Evolutionary conservation across 1,139 yeast genomes (phyloP), one percentile per base, ranked within the genome.

Genomic region (Kodamaea alishanica): DNA sequence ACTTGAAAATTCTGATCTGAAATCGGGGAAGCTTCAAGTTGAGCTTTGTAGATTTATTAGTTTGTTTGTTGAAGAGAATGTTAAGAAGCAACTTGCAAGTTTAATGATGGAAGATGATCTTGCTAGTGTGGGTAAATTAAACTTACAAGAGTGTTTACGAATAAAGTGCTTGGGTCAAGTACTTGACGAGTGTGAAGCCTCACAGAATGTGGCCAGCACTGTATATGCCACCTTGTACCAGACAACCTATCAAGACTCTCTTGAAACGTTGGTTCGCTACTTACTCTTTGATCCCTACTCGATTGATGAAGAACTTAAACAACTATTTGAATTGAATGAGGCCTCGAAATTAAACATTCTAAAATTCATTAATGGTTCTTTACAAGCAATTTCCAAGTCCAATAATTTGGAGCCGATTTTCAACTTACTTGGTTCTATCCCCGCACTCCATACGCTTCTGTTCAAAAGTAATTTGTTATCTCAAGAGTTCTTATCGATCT

Each of bases 201-300:
- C 35, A 11, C 26, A 26, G 22, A 35, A 35, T 9, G 35, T 27
- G 7, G 25, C 35, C 10, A 39, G 50, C 20, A 27, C 24, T 2
- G 37, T 56, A 2, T 62, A 51, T 44, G 45, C 45, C 11, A 32
- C 42, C 6, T 39, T 64, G 10, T 59, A 54, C 33, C 50, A 52
- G n/a, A 47, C 59, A 2, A 32, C 46, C 7, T 58, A 58, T 40
- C 43, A 47, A 4, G 44, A 50, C 22, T 43, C 60, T 3, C 63
- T 72, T 65, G 71, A 67, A 38, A 51, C 61, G 26, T 50, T 75
- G 24, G 41, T 75, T 1, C 54, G 63, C 2, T 77, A 69, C 45
- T 50, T 70, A 6, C 48, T 68, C 24, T 58, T 65, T 35, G 84
- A 79, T 50, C 42, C 66, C 3, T 66, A 76, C 0, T 58, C 75